Conservation (phyloP, 805 yeast species). For the Ogataea glucozyma region DNA sequence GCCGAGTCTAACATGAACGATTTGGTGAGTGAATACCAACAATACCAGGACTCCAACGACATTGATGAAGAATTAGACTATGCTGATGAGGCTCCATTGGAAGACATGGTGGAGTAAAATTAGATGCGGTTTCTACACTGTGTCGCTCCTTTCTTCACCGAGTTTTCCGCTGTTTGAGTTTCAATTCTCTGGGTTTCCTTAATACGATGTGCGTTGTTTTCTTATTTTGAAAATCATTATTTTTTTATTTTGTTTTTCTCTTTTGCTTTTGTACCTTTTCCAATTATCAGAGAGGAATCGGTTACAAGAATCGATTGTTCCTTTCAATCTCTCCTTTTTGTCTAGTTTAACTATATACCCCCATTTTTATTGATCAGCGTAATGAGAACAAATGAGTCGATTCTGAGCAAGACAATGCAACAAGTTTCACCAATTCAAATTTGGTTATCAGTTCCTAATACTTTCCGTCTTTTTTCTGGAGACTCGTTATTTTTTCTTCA, state of each 20-base stretch:
- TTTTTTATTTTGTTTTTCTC: slow-evolving; percentile 14
- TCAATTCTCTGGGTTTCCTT: slow-evolving; percentile 18
- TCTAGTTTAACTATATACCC: slow-evolving; percentile 10
- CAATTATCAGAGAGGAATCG: slow-evolving; percentile 1
- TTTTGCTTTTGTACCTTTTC: slow-evolving; percentile 17
- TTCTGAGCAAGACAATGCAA: neutral
- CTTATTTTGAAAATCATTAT: slow-evolving; percentile 3
- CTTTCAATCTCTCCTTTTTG: neutral
- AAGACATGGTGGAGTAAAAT: slow-evolving; percentile 42
- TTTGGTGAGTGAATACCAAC: slow-evolving; percentile 86
- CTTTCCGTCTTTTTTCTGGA: no score
- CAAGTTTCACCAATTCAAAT: no score
- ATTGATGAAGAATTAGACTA: slow-evolving; percentile 76
- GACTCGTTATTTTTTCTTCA: no score
- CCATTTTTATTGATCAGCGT: neutral
- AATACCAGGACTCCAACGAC: slow-evolving; percentile 80
- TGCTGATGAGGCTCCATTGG: slow-evolving; percentile 63
- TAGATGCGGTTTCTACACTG: slow-evolving; percentile 8
- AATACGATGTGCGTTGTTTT: slow-evolving; percentile 16
- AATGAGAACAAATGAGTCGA: neutral
- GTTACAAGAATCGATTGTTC: neutral
- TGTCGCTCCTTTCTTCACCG: slow-evolving; percentile 9
- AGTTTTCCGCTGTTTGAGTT: slow-evolving; percentile 14
- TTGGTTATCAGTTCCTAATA: no score
- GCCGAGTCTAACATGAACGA: slow-evolving; percentile 92